These are phyloP conservation scores for Apiotrichum domesticum DNA, from an alignment of 1,284 basidiomycete species.

Conservation along the genomic window DNA sequence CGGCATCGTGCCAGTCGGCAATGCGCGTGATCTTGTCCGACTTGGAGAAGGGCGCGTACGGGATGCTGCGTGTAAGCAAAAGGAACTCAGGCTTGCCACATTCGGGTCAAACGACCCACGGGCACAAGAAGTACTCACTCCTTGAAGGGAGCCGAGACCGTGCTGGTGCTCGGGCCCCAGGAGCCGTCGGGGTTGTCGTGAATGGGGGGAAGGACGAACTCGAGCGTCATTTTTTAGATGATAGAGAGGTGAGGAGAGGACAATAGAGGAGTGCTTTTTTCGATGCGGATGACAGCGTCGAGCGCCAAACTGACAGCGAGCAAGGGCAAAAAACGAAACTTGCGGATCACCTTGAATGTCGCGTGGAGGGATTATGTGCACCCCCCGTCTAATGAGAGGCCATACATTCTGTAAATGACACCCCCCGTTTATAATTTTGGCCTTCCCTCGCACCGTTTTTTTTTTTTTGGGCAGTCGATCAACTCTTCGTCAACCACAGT, in stretches of 20 bases:
- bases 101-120: background rate
- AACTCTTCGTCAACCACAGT: too few relatives aligned
- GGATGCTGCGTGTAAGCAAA: constrained; percentile 53
- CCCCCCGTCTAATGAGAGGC: too few relatives aligned
- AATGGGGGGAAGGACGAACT: constrained; percentile 45
- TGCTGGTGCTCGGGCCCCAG: constrained; percentile 47
- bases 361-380: too few relatives aligned
- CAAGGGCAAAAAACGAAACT: too few relatives aligned
- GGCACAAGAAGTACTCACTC: constrained; percentile 33
- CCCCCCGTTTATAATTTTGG: too few relatives aligned
- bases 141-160: constrained; percentile 45
- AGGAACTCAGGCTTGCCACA: background rate
- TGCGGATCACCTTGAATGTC: too few relatives aligned
- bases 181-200: constrained; percentile 47
- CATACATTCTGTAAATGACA: too few relatives aligned
- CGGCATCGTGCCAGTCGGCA: constrained; percentile 80
- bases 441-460: too few relatives aligned
- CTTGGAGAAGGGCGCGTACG: constrained; percentile 96
- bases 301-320: too few relatives aligned
- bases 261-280: background rate
- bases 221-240: constrained; percentile 30
- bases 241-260: background rate
- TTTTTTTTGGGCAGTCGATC: too few relatives aligned
- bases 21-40: constrained; percentile 95
- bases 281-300: too few relatives aligned